phyloP scores from a whole-genome alignment of 2,329 filamentous ascomycete genomes.

The Domatiomyces globalis region DNA sequence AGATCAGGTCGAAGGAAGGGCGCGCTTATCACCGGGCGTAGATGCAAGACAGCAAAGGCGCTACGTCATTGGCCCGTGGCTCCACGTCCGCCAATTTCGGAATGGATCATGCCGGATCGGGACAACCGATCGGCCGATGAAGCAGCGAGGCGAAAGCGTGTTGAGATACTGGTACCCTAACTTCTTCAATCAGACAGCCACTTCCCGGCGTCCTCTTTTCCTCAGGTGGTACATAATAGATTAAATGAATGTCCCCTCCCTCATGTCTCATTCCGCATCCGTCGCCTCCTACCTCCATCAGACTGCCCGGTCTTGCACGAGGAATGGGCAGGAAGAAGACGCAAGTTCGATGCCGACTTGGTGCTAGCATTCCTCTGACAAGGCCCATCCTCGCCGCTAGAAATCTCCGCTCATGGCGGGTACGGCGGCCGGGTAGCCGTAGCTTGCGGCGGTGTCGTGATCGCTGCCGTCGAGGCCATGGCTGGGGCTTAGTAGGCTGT shows the following conservation, averaged over 20 bases:
- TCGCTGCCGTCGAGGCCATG: conserved; percentile 30
- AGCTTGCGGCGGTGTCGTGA: conserved; percentile 28
- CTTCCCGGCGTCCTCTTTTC: not conserved
- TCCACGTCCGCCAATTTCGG: too few species aligned
- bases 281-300: conserved; percentile 1
- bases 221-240: not conserved
- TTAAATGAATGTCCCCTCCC: conserved; percentile 1
- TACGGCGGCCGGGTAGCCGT: conserved; percentile 34
- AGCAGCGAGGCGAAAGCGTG: too few species aligned
- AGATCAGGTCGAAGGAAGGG: too few species aligned
- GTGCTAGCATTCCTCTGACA: conserved; percentile 5
- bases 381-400: conserved; percentile 21
- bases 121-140: too few species aligned
- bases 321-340: conserved; percentile 12
- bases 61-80: too few species aligned
- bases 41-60: too few species aligned
- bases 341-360: conserved; percentile 10
- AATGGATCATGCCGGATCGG: too few species aligned
- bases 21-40: too few species aligned
- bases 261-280: conserved; percentile 1
- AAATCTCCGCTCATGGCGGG: conserved; percentile 30
- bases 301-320: conserved; percentile 11
- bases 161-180: conserved; percentile 1
- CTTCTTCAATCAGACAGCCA: conserved; percentile 11
- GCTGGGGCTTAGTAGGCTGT: conserved; percentile 31